These are phyloP conservation scores for Trichoderma reesei DNA, from an alignment of 495 filamentous ascomycete species.

Conservation along the genomic window DNA sequence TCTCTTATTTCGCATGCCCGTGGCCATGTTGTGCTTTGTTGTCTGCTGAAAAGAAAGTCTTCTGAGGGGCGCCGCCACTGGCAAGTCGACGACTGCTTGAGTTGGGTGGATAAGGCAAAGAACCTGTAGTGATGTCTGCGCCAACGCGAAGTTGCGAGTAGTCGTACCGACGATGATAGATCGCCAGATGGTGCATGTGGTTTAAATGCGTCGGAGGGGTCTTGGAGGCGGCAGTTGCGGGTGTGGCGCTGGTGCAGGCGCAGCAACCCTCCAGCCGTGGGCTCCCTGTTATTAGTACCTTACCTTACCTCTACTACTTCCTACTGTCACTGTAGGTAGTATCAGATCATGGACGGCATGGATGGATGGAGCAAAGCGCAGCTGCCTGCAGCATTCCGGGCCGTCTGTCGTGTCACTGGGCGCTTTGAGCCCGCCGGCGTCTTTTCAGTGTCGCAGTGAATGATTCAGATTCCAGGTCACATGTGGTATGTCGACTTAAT, in stretches of 20 bases:
- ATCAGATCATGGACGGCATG: no score
- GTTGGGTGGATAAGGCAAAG: background rate
- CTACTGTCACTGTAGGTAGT: no score
- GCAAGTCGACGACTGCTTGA: background rate
- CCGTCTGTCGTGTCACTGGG: background rate
- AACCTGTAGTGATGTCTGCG: background rate
- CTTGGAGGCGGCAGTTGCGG: background rate
- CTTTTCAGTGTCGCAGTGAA: background rate
- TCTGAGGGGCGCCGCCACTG: background rate
- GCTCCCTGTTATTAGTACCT: no score
- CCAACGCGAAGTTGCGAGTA: no score
- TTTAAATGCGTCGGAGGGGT: background rate
- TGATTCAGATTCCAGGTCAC: background rate
- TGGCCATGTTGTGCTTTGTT: slow-evolving; percentile 10
- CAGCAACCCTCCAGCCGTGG: background rate
- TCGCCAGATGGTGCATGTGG: background rate
- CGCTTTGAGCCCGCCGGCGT: background rate
- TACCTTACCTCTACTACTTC: no score
- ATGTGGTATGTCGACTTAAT: no score
- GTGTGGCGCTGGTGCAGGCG: background rate
- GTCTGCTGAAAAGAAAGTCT: background rate
- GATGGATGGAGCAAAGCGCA: no score
- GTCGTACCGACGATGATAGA: no score
- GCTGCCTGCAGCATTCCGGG: no score
- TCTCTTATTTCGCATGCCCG: slow-evolving; percentile 10